Base-by-base conservation (phyloP, 768 basidiomycete genomes). In the Russula emetica region DNA sequence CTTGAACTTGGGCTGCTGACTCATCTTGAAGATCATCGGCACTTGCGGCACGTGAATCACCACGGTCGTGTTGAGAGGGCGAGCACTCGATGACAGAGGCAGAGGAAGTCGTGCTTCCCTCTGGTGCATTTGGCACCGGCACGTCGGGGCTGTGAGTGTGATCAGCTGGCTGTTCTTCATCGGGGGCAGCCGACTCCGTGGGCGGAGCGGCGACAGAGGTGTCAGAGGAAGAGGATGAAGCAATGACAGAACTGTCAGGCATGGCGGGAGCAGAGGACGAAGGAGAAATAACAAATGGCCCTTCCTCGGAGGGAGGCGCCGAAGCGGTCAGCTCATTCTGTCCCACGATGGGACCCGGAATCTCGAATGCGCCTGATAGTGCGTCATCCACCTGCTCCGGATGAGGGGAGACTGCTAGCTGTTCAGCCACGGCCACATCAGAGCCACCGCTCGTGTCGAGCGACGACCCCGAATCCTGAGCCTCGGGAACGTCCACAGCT, bases 161-260 rank as follows among this genome's bases (percentile, higher is more conserved):
- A 55, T 69, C 66, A 69, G 68, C 59, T 51, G 60, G 62, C 42
- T 61, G 62, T 55, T 67, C 68, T 68, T 61, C 67, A 62, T 61
- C 65, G 40, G 47, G 62, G 14, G 45, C 32, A 30, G 59, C 61
- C 30, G 58, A 62, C 68, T 67, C 66, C 63, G 66, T 56, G 42
- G 66, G 55, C 28, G 66, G 66, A 66, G 62, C 66, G 45, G 60
- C 59, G 62, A 67, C 66, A 45, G 66, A 64, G 2, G 60, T 58
- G 58, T 58, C 67, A 60, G 67, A 63, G 38, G 61, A 67, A 56
- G 66, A 65, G 1, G 66, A 66, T 11, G 67, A 68, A 6, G 67
- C 55, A 53, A 65, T 51, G 54, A 66, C 64, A 28, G 66, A 61
- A 50, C 58, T 61, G 66, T 67, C 62, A 58, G 66, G 51, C 7